Evolutionary conservation across 2,329 filamentous ascomycete genomes (phyloP), one percentile per base, ranked within the genome.

Genomic region (Fusarium transvaalense): DNA sequence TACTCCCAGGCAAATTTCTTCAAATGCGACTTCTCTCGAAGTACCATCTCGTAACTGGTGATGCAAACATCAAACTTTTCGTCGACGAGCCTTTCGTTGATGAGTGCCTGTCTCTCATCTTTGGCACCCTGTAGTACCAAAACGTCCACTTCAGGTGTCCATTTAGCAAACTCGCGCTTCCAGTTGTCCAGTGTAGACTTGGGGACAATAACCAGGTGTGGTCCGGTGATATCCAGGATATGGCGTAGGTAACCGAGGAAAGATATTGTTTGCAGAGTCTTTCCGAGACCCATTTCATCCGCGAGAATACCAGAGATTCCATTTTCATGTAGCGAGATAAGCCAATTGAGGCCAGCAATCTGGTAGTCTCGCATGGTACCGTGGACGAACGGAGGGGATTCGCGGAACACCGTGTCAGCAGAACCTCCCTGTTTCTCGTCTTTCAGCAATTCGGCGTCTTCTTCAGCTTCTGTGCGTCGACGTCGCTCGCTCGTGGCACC

Each of bases 1-100:
- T 99, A 99, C 79, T 99, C 95, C 96, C 96, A 99, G 0, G 96
- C 94, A 78, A 99, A 97, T 79, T 98, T 98, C 82, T 96, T 97
- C 71, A 99, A 81, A 72, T 97, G 93, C 2, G 92, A 85, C 82
- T 99, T 98, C 78, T 99, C 96, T 60, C 96, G 89, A 14, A 99
- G 85, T 62, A 99, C 94, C 95, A 99, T 98, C 79, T 99, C 96
- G 82, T 99, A 99, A 78, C 94, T 97, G 15, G 96, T 99, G 77
- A 99, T 92, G 82, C 95, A 97, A 19, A 98, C 95, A 75, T 99
- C 96, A 73, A 99, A 99, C 71, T 97, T 93, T 78, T 97, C 94
- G 62, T 97, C 92, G 19, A 97, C 86, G n/a, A 99, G 85, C 6
- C 93, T 92, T 17, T 97, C 93, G 69, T 93, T 93, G 79, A 99